Evolutionary conservation across 441 rosid species (phyloP).

Genomic region (Francoa sonchifolia): DNA sequence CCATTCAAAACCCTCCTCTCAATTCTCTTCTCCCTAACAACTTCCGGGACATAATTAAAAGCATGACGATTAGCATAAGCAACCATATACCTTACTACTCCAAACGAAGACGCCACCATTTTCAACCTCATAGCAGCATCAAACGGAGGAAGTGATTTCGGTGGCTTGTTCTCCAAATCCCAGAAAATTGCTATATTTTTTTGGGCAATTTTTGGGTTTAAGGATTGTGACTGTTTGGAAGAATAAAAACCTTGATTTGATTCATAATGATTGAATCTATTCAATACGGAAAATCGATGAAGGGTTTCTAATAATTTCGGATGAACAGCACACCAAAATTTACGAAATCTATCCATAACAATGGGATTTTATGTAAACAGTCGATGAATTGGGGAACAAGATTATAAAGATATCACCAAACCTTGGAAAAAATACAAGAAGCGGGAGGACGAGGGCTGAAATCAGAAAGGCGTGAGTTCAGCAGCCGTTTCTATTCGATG

Average conservation of each 20-base stretch:
- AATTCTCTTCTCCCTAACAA: slow-evolving; percentile 40
- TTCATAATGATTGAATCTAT: slow-evolving; percentile 16
- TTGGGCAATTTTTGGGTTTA: slow-evolving; percentile 14
- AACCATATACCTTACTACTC: slow-evolving; percentile 41
- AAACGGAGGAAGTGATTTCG: slow-evolving; percentile 46
- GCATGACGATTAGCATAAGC: slow-evolving; percentile 61
- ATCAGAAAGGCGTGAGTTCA: too few species aligned
- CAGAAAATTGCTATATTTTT: slow-evolving; percentile 47
- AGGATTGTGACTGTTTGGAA: slow-evolving; percentile 16
- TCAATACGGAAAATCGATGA: slow-evolving; percentile 8
- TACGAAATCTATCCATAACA: slow-evolving; percentile 10
- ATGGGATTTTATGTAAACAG: too few species aligned
- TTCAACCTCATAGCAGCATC: slow-evolving; percentile 68
- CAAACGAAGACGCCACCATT: slow-evolving; percentile 50
- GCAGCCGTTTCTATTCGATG: too few species aligned
- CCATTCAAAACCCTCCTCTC: slow-evolving; percentile 41
- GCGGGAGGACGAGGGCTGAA: too few species aligned
- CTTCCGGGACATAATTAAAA: slow-evolving; percentile 42
- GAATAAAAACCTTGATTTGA: slow-evolving; percentile 17
- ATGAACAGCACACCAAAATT: slow-evolving; percentile 5
- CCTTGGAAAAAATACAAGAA: too few species aligned
- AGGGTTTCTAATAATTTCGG: slow-evolving; percentile 7
- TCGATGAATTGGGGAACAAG: too few species aligned
- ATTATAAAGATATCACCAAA: too few species aligned
- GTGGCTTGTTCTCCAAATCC: slow-evolving; percentile 82